Percentiles rank a stretch among this genome's conserved stretches.
Evolutionary conservation across 1,139 yeast genomes (phyloP).

Genomic region (Debaryomyces sp.): DNA sequence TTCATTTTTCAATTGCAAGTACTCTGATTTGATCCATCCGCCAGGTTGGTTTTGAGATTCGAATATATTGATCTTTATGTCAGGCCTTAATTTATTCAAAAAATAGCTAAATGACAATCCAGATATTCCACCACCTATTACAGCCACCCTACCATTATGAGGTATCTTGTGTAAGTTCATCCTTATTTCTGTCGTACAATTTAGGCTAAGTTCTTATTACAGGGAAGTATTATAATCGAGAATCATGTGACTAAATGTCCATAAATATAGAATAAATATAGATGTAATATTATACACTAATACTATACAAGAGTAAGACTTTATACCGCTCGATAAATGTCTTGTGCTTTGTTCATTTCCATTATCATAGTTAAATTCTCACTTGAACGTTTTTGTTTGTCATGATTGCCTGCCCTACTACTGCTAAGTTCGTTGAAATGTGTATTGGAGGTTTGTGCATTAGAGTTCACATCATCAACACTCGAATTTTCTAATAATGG

Average conservation of each 20-base stretch:
- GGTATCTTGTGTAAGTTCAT: constrained; percentile 12
- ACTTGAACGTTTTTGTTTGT: constrained; percentile 13
- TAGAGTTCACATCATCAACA: constrained; percentile 14
- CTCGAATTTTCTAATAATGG: constrained; percentile 36
- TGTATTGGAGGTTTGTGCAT: background rate
- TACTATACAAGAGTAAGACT: background rate
- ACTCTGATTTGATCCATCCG: constrained; percentile 73
- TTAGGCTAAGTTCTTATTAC: background rate
- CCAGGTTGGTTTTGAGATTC: constrained; percentile 64
- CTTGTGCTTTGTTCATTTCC: constrained; percentile 19
- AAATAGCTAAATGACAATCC: constrained; percentile 83
- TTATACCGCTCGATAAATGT: constrained; percentile 22
- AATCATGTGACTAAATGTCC: constrained; percentile 1
- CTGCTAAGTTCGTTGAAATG: background rate
- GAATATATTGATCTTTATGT: constrained; percentile 60
- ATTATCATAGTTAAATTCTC: constrained; percentile 23
- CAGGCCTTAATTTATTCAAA: constrained; percentile 69
- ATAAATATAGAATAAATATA: background rate
- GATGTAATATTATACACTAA: background rate
- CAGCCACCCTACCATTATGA: constrained; percentile 52
- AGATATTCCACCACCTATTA: constrained; percentile 86
- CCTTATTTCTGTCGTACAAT: background rate
- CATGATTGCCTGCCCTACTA: constrained; percentile 1
- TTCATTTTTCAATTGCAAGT: constrained; percentile 14
- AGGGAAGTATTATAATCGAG: background rate